phyloP scores from a whole-genome alignment of 108 stramenopile species.

The Pseudonitzschia pungens region DNA sequence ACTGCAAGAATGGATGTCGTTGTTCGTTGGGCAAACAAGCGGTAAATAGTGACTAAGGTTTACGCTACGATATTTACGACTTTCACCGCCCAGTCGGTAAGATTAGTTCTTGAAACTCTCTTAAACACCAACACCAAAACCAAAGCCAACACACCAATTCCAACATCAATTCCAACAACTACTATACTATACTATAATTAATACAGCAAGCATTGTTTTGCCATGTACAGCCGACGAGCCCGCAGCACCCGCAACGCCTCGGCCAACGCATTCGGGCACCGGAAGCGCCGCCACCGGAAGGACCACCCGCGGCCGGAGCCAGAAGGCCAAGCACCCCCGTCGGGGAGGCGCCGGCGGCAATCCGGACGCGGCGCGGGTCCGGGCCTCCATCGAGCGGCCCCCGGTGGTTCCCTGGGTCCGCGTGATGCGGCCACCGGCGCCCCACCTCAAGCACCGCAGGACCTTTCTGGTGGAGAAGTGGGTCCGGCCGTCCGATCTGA shows the following conservation, averaged over 20 bases:
- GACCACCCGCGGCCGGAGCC: slow-evolving; percentile 7
- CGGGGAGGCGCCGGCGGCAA: not conserved
- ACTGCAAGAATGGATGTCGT: too few relatives aligned
- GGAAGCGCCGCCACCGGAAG: not conserved
- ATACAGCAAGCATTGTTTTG: too few relatives aligned
- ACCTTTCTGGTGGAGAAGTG: slow-evolving; percentile 5
- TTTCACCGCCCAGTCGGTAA: too few relatives aligned
- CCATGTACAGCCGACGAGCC: slow-evolving; percentile 11
- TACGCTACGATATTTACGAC: too few relatives aligned
- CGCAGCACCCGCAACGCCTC: slow-evolving; percentile 6
- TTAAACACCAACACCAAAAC: too few relatives aligned
- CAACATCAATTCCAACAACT: too few relatives aligned
- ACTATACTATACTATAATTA: too few relatives aligned
- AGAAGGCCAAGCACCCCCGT: slow-evolving; percentile 3
- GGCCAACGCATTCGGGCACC: not conserved
- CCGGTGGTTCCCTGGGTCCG: slow-evolving; percentile 1
- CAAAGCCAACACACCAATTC: too few relatives aligned
- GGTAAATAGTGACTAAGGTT: too few relatives aligned
- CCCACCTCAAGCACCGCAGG: not conserved
- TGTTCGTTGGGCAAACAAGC: too few relatives aligned
- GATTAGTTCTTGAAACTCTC: too few relatives aligned
- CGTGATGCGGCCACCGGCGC: not conserved
- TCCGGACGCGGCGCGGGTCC: not conserved
- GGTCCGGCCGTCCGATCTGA: slow-evolving; percentile 5
- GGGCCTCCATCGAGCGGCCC: not conserved